Evolutionary conservation across 2,329 filamentous ascomycete genomes (phyloP), one percentile per base, ranked within the genome.

Genomic region (Colletotrichum musae): DNA sequence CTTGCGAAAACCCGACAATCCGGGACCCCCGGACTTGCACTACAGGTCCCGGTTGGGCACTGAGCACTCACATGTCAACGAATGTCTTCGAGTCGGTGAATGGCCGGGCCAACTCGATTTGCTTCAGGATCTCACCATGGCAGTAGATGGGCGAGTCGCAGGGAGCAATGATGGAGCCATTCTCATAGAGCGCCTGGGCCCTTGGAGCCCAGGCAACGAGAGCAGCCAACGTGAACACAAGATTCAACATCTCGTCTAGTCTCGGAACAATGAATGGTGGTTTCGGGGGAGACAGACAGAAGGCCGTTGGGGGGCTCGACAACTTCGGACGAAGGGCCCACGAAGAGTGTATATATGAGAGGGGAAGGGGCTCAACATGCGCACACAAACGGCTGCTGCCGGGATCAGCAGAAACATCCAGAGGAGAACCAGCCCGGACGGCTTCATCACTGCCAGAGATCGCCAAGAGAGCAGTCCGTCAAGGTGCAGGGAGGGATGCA

Each of bases 71-170:
- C 88, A 92, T 89, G 76, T 93, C 91, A 51, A 92, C 91, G 75
- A 92, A 92, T 1, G 89, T 92, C 83, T 92, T 93, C 69, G 89
- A 92, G 79, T 92, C 91, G 15, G 82, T 79, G 72, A 92, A 92
- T 0, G 90, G 90, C 26, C 81, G 82, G 2, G 90, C 90, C 10
- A 92, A 81, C 80, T 92, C 85, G 56, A 93, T 86, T 71, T 88
- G 83, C 69, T 85, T 83, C 3, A 93, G 83, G 13, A 92, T 83
- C 0, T 91, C 87, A 56, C 91, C 91, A 71, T 89, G 85, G 75
- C 91, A 93, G 79, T 92, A 93, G 21, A 92, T 82, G 16, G 88
- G 86, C 9, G 90, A 92, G 75, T 92, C 88, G 79, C 91, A 93
- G 1, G 91, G 90, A 3, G 90, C 88, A 68, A 87, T 84, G 48